Base-by-base conservation (phyloP, 495 filamentous ascomycete species). In the Aspergillus kassunensis region DNA sequence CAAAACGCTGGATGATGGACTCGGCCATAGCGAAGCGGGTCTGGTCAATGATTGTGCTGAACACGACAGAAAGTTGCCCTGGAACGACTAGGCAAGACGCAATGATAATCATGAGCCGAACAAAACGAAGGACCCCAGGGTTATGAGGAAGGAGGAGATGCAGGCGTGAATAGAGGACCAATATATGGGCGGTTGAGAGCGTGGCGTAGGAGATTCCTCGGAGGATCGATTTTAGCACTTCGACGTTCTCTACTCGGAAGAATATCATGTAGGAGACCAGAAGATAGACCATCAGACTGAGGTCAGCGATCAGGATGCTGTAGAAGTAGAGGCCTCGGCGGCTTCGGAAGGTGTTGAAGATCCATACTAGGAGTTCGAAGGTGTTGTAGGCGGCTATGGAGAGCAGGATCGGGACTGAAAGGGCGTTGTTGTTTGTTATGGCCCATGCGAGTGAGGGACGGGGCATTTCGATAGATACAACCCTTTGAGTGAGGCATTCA, bases 111-210 rank as follows among this genome's bases (percentile, higher is more conserved):
- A 45, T 16, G 15, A 45, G 12, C 4, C 18, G 42, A 61, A 96
- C 84, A 58, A 86, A 84, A 74, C 90, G 95, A 43, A 96, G 80
- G 31, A 95, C 73, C 62, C 83, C 85, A 7, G 90, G 88, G 54
- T 95, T 89, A 56, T 83, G 61, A 9, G 40, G 37, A 49, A 44
- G 2, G 46, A 57, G 19, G 56, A 53, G 56, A 59, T 61, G 36
- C 0, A 45, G 27, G 1, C 42, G 42, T 10, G 42, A 20, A 4
- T 33, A 45, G n/a, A 45, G 42, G 10, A 45, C 27, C 0, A 45
- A 18, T 0, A 33, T 21, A 1, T 45, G 42, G 1, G 42, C 27
- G 5, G 42, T 31, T 13, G 13, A 6, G 1, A 45, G 27, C 0
- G 16, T 33, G 6, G 42, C 3, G 11, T 31, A 31, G 3, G 27